phyloP scores from a whole-genome alignment of 2,329 filamentous ascomycete species.

The Pseudocercospora vitis region DNA sequence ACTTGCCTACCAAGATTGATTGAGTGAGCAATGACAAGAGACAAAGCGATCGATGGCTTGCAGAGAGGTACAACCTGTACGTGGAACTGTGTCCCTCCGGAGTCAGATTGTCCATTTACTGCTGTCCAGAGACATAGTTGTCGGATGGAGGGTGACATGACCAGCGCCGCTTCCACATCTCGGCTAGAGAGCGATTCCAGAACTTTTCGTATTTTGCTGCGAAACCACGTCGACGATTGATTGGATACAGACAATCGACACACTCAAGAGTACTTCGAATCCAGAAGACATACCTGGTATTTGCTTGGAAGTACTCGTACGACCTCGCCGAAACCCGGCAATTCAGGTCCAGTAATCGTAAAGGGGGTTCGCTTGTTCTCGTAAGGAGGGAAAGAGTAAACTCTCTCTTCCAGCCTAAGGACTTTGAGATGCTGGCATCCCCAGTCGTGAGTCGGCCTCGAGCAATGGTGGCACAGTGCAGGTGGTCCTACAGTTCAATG shows the following conservation, averaged over 20 bases:
- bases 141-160: constrained; percentile 5
- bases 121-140: constrained; percentile 1
- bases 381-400: constrained; percentile 1
- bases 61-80: constrained; percentile 4
- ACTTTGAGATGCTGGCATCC: neutral
- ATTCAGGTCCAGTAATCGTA: constrained; percentile 15
- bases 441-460: neutral
- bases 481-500: constrained; percentile 63
- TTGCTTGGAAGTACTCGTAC: constrained; percentile 11
- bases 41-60: constrained; percentile 11
- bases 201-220: constrained; percentile 5
- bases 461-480: neutral
- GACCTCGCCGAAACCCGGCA: constrained; percentile 12
- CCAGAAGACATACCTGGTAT: constrained; percentile 11
- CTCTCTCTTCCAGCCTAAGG: neutral
- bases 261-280: constrained; percentile 13
- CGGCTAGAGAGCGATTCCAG: neutral
- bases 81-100: constrained; percentile 25
- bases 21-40: constrained; percentile 8
- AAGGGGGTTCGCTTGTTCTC: constrained; percentile 2
- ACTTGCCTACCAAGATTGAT: too few relatives aligned
- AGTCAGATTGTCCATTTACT: neutral
- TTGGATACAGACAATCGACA: constrained; percentile 16
- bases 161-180: neutral
- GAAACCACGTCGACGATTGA: constrained; percentile 35